Evolutionary conservation across 2,329 filamentous ascomycete species (phyloP).

Genomic region (Nakataea oryzae): DNA sequence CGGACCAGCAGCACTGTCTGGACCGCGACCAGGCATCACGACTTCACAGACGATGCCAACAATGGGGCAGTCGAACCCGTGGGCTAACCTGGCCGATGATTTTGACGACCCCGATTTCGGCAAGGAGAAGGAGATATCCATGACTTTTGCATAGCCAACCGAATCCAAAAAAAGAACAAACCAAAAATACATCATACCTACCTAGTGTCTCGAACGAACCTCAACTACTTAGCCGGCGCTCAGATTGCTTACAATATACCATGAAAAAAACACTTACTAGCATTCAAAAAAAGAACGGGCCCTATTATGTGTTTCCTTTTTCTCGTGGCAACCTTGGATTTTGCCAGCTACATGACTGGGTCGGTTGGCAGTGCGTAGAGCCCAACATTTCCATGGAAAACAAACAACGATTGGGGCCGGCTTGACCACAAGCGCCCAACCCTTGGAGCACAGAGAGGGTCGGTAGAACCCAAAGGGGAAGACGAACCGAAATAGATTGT

Average conservation of each 20-base stretch:
- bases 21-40: slow-evolving; percentile 27
- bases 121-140: slow-evolving; percentile 63
- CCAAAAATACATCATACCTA: neutral
- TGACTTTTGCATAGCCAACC: slow-evolving; percentile 61
- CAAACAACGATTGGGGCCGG: too few relatives aligned
- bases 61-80: slow-evolving; percentile 48
- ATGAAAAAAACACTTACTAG: too few relatives aligned
- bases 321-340: too few relatives aligned
- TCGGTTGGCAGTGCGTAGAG: too few relatives aligned
- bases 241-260: neutral
- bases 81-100: slow-evolving; percentile 53
- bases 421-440: neutral
- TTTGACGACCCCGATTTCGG: slow-evolving; percentile 59
- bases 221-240: neutral
- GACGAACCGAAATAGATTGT: neutral
- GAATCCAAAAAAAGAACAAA: neutral
- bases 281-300: too few relatives aligned
- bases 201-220: neutral
- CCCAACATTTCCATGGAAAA: too few relatives aligned
- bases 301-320: too few relatives aligned
- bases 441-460: neutral
- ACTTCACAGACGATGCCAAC: slow-evolving; percentile 38
- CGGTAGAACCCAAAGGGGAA: neutral
- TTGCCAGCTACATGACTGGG: too few relatives aligned
- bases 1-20: neutral